Evolutionary conservation across 2,329 filamentous ascomycete species (phyloP).

Genomic region (Aschersonia sp.): DNA sequence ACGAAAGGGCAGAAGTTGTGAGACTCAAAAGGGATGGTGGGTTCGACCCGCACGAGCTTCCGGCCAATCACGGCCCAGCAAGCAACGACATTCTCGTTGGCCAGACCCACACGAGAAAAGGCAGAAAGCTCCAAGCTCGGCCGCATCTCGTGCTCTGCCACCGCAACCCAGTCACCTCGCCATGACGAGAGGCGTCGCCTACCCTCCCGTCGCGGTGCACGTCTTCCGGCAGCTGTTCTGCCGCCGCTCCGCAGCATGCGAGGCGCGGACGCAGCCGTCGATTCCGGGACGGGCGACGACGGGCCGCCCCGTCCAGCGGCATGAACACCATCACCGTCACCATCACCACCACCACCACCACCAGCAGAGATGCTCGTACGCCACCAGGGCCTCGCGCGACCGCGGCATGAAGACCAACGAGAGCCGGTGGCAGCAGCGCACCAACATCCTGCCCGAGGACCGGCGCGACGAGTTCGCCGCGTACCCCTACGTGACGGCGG

Average conservation of each 20-base stretch:
- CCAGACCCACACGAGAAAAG: no score
- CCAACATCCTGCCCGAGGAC: conserved; percentile 59
- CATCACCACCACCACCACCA: conserved; percentile 6
- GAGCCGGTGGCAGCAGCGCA: conserved; percentile 76
- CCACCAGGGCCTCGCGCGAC: conserved; percentile 16
- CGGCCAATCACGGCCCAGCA: no score
- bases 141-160: background rate
- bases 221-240: conserved; percentile 78
- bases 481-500: conserved; percentile 76
- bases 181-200: conserved; percentile 59
- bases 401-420: conserved; percentile 37
- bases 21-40: no score
- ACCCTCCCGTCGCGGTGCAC: conserved; percentile 62
- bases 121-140: background rate
- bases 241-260: conserved; percentile 31
- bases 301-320: no score
- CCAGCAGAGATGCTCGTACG: conserved; percentile 11
- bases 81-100: no score
- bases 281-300: background rate
- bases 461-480: conserved; percentile 65
- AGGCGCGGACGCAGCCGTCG: conserved; percentile 8
- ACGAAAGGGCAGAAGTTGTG: no score
- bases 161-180: no score
- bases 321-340: no score
- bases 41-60: no score